These are phyloP conservation scores for Articulospora tetracladia DNA, from an alignment of 495 filamentous ascomycete genomes.

Conservation along the genomic window DNA sequence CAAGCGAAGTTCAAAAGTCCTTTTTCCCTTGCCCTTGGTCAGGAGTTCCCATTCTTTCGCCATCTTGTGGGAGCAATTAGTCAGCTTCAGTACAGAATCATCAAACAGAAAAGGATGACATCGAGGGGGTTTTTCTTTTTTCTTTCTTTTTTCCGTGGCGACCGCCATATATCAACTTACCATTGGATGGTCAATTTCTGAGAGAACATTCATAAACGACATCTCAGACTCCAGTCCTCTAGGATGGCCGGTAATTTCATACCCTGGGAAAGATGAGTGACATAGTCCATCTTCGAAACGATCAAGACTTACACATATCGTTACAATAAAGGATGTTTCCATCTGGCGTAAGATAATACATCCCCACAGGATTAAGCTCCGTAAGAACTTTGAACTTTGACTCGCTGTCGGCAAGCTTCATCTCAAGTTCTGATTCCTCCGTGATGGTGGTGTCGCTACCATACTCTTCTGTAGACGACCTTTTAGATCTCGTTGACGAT, in stretches of 20 bases:
- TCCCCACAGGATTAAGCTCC: constrained; percentile 20
- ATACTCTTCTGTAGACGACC: not conserved
- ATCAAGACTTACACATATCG: constrained; percentile 18
- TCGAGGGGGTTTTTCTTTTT: no score
- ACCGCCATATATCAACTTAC: no score
- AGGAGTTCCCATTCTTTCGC: constrained; percentile 15
- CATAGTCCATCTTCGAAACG: not conserved
- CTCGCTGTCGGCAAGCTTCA: constrained; percentile 21
- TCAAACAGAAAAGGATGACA: no score
- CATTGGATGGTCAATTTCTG: constrained; percentile 13
- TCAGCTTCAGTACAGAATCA: no score
- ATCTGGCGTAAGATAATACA: constrained; percentile 19
- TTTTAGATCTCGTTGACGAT: not conserved
- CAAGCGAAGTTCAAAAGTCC: constrained; percentile 14
- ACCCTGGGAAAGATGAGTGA: constrained; percentile 7
- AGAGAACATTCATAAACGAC: constrained; percentile 23
- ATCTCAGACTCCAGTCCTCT: constrained; percentile 22
- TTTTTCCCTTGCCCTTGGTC: constrained; percentile 12
- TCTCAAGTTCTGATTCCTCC: constrained; percentile 7
- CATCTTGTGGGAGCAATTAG: not conserved
- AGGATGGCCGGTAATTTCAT: constrained; percentile 24
- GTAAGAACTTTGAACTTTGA: constrained; percentile 21
- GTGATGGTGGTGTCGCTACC: not conserved
- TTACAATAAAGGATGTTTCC: constrained; percentile 24
- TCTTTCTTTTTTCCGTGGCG: no score